A percentile compares a stretch with the other conserved stretches of the same genome.
Evolutionary conservation across 176 grass and related monocot species (phyloP).

Genomic region (Raddia guianensis): DNA sequence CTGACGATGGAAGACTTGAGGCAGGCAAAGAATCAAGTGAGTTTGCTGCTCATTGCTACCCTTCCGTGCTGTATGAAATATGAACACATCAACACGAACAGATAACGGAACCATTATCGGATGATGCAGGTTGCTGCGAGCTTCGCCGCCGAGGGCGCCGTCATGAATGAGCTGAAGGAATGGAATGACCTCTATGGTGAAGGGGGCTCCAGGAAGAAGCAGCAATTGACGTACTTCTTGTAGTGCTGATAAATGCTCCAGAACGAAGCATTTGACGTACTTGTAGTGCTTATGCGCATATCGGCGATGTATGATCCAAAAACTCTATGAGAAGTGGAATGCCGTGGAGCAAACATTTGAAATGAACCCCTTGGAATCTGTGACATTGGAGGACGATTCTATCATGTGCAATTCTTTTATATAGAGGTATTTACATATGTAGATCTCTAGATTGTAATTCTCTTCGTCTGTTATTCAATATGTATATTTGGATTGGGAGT

Average conservation of each 20-base stretch:
- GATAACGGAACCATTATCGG: neutral
- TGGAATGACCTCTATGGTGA: slow-evolving; percentile 91
- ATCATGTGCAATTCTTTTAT: slow-evolving; percentile 45
- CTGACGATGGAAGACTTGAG: slow-evolving; percentile 91
- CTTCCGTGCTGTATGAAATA: neutral
- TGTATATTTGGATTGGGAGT: slow-evolving; percentile 7
- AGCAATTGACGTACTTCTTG: slow-evolving; percentile 89
- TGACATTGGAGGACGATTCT: neutral
- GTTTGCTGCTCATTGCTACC: neutral
- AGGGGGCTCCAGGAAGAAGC: slow-evolving; percentile 91
- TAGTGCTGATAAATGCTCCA: slow-evolving; percentile 50
- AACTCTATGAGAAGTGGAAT: neutral
- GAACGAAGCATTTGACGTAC: slow-evolving; percentile 59
- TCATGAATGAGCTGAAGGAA: slow-evolving; percentile 93
- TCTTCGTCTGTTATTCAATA: slow-evolving; percentile 19
- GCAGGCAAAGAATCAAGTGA: slow-evolving; percentile 92
- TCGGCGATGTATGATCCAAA: neutral
- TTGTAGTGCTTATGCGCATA: neutral
- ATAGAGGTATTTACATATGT: slow-evolving; percentile 21
- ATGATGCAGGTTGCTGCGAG: slow-evolving; percentile 76
- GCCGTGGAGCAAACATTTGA: neutral
- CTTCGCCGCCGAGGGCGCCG: slow-evolving; percentile 72
- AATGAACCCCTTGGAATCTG: neutral
- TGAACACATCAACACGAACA: neutral
- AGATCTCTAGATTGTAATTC: slow-evolving; percentile 12